Evolutionary conservation across 306 rosid genomes (phyloP), one percentile per base, ranked within the genome.

Genomic region (Hippophae gyantsensis): DNA sequence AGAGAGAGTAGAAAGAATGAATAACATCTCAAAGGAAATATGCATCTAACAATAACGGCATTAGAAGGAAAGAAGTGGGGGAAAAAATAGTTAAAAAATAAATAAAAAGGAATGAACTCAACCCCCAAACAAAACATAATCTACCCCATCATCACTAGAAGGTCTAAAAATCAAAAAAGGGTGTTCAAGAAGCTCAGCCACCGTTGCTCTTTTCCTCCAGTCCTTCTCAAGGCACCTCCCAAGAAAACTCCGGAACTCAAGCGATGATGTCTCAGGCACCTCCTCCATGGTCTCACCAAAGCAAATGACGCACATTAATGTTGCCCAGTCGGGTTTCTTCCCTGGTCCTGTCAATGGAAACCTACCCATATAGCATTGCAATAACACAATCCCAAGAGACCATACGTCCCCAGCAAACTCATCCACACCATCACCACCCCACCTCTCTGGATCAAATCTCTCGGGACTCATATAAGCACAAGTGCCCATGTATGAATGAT

Each of bases 381-480:
- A 62, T 65, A 78, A 70, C 3, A 79, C 80, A 43, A 84, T 76
- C 25, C 95, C 89, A 42, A 84, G 42, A 0, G 89, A 73, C 95
- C 95, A 84, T 7, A 84, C 81, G 47, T 87, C 84, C 3, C 89
- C 89, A 7, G 77, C 76, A 63, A 70, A 86, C 54, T 70, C 85
- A 70, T 77, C 68, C 9, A 42, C 80, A 59, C 67, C 51, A 40
- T 65, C 79, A 42, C 78, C 81, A 2, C 65, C 78, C 81, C 84
- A 81, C 11, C 74, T 71, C 58, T 81, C 82, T 0, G 77, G 84
- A 73, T 86, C 90, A 64, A 84, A 68, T 50, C 86, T 79, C 49
- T 86, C 90, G 0, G 95, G 90, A 45, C 95, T 83, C 90, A 81
- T 83, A 63, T 86, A 84, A 0, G 86, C 90, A 10, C 85, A 81